phyloP scores from a whole-genome alignment of 2,329 filamentous ascomycete genomes.

The Fusarium brevicatenulatum region DNA sequence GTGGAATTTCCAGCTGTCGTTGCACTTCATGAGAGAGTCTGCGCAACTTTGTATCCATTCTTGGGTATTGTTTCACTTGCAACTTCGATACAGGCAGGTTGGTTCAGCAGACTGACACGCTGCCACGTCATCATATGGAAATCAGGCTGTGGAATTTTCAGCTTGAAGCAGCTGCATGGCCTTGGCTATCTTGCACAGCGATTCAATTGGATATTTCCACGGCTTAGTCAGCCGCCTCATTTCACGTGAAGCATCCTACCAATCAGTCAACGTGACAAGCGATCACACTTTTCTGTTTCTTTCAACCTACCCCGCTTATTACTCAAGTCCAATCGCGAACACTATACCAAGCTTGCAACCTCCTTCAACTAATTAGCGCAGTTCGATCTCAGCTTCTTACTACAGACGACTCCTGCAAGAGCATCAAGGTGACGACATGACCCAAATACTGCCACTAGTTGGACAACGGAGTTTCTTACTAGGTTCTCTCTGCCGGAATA shows the following conservation, averaged over 20 bases:
- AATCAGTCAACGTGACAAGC: neutral
- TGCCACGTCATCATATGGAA: neutral
- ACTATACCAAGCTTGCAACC: accelerated
- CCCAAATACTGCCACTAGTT: no score
- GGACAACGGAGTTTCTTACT: no score
- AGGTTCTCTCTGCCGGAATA: no score
- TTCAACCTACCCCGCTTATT: neutral
- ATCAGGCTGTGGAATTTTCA: neutral
- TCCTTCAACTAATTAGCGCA: neutral
- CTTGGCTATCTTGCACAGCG: accelerated
- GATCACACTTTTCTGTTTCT: accelerated
- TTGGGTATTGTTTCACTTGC: accelerated
- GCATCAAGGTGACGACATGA: neutral
- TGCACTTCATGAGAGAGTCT: accelerated
- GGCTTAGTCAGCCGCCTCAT: neutral
- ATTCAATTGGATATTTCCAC: neutral
- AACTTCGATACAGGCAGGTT: accelerated
- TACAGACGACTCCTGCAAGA: no score
- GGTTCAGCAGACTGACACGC: neutral
- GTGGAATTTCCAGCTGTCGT: neutral
- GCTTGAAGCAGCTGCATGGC: neutral
- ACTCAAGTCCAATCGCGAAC: neutral
- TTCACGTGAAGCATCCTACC: accelerated
- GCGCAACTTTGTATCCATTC: neutral
- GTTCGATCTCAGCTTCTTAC: neutral